Evolutionary conservation across 805 yeast species (phyloP).

Genomic region (Starmerella stellata): DNA sequence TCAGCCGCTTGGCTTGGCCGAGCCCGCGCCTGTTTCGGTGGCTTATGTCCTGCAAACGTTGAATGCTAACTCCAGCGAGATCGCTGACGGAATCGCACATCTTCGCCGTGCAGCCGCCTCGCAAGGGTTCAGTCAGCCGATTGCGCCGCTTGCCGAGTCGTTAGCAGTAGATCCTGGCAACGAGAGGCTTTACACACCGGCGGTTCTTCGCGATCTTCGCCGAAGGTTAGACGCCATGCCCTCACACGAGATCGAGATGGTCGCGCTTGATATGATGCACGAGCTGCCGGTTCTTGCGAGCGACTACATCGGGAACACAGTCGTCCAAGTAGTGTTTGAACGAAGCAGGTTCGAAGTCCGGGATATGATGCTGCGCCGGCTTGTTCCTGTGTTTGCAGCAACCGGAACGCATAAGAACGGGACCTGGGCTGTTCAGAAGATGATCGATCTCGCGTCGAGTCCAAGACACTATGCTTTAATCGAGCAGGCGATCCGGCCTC

Average conservation of each 20-base stretch:
- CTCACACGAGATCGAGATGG: conserved; percentile 54
- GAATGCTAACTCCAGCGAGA: conserved; percentile 21
- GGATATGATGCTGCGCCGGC: conserved; percentile 59
- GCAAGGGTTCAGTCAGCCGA: conserved; percentile 29
- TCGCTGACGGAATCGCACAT: conserved; percentile 18
- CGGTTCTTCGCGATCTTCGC: conserved; percentile 70
- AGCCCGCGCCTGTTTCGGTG: conserved; percentile 15
- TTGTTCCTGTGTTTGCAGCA: conserved; percentile 67
- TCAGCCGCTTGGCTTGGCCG: not conserved
- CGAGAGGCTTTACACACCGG: conserved; percentile 65
- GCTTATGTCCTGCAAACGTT: conserved; percentile 20
- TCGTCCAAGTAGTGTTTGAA: conserved; percentile 78
- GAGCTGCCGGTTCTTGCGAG: conserved; percentile 82
- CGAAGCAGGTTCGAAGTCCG: conserved; percentile 51
- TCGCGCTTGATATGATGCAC: conserved; percentile 60
- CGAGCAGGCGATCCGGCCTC: conserved; percentile 54
- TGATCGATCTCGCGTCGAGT: conserved; percentile 56
- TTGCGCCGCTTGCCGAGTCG: conserved; percentile 44
- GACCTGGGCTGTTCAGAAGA: conserved; percentile 97
- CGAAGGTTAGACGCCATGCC: conserved; percentile 40
- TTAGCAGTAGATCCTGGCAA: conserved; percentile 17
- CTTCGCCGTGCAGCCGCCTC: conserved; percentile 20
- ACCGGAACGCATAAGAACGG: conserved; percentile 95
- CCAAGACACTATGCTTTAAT: conserved; percentile 48
- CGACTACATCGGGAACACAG: conserved; percentile 89